phyloP scores from a whole-genome alignment of 2,329 filamentous ascomycete genomes.

The Achaetomium macrosporum region DNA sequence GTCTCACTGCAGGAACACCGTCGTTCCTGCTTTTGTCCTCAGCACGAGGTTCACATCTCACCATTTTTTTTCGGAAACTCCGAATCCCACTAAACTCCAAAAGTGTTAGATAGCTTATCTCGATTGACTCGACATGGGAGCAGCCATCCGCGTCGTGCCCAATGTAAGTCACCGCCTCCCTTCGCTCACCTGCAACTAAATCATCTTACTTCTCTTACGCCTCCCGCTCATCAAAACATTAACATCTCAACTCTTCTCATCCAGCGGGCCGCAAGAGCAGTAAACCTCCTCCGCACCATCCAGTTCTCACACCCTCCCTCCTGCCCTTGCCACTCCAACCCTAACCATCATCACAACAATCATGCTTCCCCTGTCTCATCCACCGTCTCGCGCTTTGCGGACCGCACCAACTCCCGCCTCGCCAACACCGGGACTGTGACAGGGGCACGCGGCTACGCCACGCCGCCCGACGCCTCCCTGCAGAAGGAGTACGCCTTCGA shows the following conservation, averaged over 20 bases:
- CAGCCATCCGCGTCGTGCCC: slow-evolving; percentile 27
- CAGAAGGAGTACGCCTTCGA: slow-evolving; percentile 98
- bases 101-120: neutral
- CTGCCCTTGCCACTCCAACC: slow-evolving; percentile 91
- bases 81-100: neutral
- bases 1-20: neutral
- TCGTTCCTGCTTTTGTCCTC: too few relatives aligned
- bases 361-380: slow-evolving; percentile 37
- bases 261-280: slow-evolving; percentile 58
- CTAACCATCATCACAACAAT: slow-evolving; percentile 66
- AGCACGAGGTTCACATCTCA: neutral
- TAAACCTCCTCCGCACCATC: slow-evolving; percentile 76
- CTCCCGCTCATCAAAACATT: neutral
- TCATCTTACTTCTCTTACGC: neutral
- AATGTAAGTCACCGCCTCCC: slow-evolving; percentile 20
- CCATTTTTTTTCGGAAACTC: neutral
- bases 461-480: slow-evolving; percentile 62
- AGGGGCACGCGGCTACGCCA: slow-evolving; percentile 53
- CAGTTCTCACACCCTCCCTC: slow-evolving; percentile 82
- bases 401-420: slow-evolving; percentile 23
- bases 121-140: slow-evolving; percentile 13
- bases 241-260: neutral
- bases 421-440: neutral
- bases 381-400: slow-evolving; percentile 45
- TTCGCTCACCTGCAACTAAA: neutral